Conservation (phyloP, 2,329 filamentous ascomycete species). For the Hypoxylon sp. region DNA sequence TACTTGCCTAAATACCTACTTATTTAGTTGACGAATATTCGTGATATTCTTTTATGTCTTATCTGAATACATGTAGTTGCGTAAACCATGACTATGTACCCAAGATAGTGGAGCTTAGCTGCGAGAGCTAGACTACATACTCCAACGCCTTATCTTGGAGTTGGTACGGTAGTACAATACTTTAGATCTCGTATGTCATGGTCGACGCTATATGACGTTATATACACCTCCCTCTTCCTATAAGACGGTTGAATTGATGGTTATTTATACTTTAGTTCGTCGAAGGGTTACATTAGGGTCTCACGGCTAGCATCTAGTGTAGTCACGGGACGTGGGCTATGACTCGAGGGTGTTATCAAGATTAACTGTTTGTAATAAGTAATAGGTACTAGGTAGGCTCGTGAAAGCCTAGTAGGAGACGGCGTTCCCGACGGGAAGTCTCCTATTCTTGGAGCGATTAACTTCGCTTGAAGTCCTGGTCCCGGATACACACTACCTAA, state of each 20-base stretch:
- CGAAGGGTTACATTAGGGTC: not conserved
- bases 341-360: conserved; percentile 11
- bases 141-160: not conserved
- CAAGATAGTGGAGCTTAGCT: not conserved
- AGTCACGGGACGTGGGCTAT: conserved; percentile 5
- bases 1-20: not conserved
- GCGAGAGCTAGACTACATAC: not conserved
- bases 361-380: not conserved
- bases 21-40: no score
- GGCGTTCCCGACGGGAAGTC: not conserved
- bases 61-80: not conserved
- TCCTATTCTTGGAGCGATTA: not conserved
- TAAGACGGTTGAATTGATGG: conserved; percentile 9
- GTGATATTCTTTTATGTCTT: not conserved
- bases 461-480: no score
- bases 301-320: not conserved
- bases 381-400: no score
- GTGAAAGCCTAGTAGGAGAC: not conserved
- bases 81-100: no score
- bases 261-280: not conserved
- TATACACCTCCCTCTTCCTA: not conserved
- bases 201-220: conserved; percentile 24
- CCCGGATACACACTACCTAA: no score
- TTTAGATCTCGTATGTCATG: conserved; percentile 1
- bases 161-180: not conserved